Conservation (phyloP, 495 filamentous ascomycete genomes). For the Neurospora sublineolata region DNA sequence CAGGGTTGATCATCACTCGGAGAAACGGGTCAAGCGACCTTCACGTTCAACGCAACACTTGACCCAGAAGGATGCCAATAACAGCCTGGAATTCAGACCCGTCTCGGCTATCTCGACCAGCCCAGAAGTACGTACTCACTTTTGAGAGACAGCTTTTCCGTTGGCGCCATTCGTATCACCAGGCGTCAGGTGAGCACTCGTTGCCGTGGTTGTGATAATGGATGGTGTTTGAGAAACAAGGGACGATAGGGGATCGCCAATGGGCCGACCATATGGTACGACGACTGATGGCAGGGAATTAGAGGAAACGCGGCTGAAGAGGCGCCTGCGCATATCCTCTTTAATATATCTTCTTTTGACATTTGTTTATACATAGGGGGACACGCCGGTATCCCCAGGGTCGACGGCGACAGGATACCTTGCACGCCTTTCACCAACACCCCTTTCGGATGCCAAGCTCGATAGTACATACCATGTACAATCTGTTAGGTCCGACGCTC, state of each 20-base stretch:
- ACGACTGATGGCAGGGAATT: neutral
- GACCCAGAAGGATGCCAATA: neutral
- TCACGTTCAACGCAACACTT: neutral
- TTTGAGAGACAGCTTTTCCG: neutral
- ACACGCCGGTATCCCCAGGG: neutral
- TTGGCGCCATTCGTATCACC: neutral
- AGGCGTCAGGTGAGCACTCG: neutral
- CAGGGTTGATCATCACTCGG: neutral
- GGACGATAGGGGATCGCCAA: neutral
- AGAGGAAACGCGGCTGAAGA: neutral
- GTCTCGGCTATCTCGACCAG: neutral
- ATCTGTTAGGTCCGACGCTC: neutral
- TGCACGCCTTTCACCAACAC: neutral
- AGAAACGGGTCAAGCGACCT: neutral
- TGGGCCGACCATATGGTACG: neutral
- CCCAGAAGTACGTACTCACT: neutral
- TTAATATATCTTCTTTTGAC: neutral
- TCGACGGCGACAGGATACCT: neutral
- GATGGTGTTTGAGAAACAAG: neutral
- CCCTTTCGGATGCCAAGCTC: neutral
- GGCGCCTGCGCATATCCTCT: neutral
- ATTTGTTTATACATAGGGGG: neutral
- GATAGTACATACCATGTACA: neutral
- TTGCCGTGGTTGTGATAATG: neutral
- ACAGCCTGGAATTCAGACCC: neutral